Evolutionary conservation across 371 early-diverging fungal species (phyloP).

Genomic region (Encephalitozoon intestinalis): DNA sequence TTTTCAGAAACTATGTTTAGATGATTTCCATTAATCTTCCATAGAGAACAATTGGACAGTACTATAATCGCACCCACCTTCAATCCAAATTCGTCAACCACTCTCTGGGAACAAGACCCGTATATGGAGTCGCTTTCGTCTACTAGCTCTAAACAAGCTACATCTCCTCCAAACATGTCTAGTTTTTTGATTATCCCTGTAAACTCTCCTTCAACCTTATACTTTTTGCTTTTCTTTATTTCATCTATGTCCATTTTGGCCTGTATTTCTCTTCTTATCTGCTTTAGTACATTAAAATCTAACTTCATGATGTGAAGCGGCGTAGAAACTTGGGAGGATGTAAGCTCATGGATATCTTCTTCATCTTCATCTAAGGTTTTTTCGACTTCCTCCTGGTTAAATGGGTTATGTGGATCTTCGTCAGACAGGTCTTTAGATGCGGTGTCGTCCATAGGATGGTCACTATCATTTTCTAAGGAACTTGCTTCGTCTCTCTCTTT

Average conservation of each 20-base stretch:
- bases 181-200: slow-evolving; percentile 24
- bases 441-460: background rate
- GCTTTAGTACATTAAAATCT: slow-evolving; percentile 5
- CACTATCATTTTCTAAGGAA: background rate
- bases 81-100: slow-evolving; percentile 3
- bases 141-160: slow-evolving; percentile 3
- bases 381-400: background rate
- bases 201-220: background rate
- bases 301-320: slow-evolving; percentile 31
- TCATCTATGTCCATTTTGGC: background rate
- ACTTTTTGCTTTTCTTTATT: background rate
- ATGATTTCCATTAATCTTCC: slow-evolving; percentile 30
- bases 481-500: background rate
- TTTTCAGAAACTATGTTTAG: slow-evolving; percentile 21
- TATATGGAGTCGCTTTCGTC: slow-evolving; percentile 25
- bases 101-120: background rate
- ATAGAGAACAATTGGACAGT: slow-evolving; percentile 7
- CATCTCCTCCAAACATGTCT: background rate
- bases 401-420: background rate
- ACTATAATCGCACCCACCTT: slow-evolving; percentile 16
- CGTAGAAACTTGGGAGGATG: slow-evolving; percentile 5
- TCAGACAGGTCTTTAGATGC: background rate
- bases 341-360: background rate
- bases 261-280: background rate
- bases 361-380: background rate